Conservation (phyloP, 163 green algal genomes). For the Smithsoniella earleae region DNA sequence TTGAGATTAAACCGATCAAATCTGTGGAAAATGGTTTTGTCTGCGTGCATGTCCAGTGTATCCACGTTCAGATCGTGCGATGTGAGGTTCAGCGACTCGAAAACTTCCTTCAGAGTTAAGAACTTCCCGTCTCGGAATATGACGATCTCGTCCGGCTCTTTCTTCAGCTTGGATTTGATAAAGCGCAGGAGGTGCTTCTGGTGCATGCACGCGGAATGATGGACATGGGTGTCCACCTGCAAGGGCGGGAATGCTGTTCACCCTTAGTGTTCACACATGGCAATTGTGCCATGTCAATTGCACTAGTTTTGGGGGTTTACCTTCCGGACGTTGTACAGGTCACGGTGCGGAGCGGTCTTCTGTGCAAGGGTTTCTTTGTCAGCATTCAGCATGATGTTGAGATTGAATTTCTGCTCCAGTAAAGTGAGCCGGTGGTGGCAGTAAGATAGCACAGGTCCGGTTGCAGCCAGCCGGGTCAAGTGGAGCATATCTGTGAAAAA, state of each 20-base stretch:
- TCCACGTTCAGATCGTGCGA: constrained; percentile 96
- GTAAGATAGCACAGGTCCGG: constrained; percentile 73
- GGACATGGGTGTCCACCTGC: constrained; percentile 95
- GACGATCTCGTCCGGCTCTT: constrained; percentile 75
- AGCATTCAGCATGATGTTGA: constrained; percentile 96
- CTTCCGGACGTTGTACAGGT: constrained; percentile 99
- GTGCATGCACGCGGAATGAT: constrained; percentile 98
- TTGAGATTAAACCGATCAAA: constrained; percentile 99
- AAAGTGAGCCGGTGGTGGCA: constrained; percentile 88
- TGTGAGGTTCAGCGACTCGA: constrained; percentile 87
- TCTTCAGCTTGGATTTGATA: constrained; percentile 97
- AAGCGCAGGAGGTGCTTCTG: constrained; percentile 99
- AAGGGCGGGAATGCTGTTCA: background rate
- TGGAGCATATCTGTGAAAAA: constrained; percentile 52
- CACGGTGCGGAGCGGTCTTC: constrained; percentile 89
- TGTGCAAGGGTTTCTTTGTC: constrained; percentile 96
- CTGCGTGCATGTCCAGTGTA: constrained; percentile 96
- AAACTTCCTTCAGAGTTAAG: constrained; percentile 94
- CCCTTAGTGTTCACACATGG: too few species aligned
- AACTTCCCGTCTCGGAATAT: constrained; percentile 94
- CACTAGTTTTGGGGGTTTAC: too few species aligned
- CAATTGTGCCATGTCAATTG: too few species aligned
- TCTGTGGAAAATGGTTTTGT: constrained; percentile 98
- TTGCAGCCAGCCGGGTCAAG: constrained; percentile 53
- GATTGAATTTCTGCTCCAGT: constrained; percentile 93